Evolutionary conservation across 2,329 filamentous ascomycete genomes (phyloP).

Genomic region (Venturia effusa): DNA sequence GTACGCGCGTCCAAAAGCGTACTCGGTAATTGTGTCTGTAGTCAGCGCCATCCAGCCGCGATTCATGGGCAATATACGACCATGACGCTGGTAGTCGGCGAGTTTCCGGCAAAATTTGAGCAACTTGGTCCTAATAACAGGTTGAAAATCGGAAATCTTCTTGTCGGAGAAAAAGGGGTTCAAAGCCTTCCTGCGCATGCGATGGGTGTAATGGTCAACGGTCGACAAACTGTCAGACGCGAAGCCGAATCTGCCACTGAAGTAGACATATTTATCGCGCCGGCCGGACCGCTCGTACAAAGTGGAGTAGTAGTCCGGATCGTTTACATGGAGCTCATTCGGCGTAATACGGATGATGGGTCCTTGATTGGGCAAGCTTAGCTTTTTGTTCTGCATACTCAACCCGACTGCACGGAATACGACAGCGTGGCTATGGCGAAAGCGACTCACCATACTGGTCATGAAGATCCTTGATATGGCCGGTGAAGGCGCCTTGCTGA

Average conservation of each 20-base stretch:
- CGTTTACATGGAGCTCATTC: constrained; percentile 15
- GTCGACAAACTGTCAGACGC: constrained; percentile 5
- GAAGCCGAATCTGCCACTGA: background rate
- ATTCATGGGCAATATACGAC: constrained; percentile 17
- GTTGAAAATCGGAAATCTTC: constrained; percentile 18
- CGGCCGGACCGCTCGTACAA: background rate
- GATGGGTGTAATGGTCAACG: constrained; percentile 16
- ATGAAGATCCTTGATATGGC: constrained; percentile 2
- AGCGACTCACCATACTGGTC: constrained; percentile 11
- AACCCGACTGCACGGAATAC: too few species aligned
- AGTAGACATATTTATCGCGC: background rate
- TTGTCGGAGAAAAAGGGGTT: too few species aligned
- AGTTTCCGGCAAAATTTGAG: constrained; percentile 17
- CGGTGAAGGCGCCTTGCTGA: background rate
- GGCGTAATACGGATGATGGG: constrained; percentile 19
- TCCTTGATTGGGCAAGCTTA: constrained; percentile 10
- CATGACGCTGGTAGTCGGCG: constrained; percentile 17
- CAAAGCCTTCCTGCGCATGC: constrained; percentile 20
- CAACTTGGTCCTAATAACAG: constrained; percentile 19
- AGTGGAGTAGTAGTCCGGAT: constrained; percentile 12
- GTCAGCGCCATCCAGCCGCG: constrained; percentile 20
- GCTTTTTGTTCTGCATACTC: too few species aligned
- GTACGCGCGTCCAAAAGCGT: constrained; percentile 18
- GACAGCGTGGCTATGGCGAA: too few species aligned
- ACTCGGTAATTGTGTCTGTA: constrained; percentile 22